Conservation (phyloP, 331 rosid species). For the Prunus yedoensis region DNA sequence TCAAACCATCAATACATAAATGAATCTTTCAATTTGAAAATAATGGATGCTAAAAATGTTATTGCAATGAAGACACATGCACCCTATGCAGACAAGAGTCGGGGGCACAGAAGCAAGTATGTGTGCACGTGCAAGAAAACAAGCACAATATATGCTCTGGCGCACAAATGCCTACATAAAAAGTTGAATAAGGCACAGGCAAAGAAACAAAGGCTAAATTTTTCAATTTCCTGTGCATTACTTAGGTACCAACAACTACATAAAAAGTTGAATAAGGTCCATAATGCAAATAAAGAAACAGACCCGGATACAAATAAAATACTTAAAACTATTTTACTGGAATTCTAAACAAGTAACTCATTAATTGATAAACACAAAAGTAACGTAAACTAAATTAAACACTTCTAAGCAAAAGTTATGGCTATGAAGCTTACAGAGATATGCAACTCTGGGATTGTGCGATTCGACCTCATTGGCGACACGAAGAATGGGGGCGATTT, state of each 20-base stretch:
- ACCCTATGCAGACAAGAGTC: neutral
- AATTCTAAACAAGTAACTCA: neutral
- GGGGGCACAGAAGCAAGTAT: neutral
- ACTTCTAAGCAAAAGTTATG: neutral
- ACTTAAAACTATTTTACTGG: neutral
- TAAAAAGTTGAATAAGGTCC: neutral
- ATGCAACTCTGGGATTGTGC: conserved; percentile 93
- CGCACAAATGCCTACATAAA: neutral
- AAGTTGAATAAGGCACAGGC: neutral
- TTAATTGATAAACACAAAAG: neutral
- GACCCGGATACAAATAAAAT: neutral
- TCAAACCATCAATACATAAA: neutral
- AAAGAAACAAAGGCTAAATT: neutral
- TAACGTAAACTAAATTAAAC: neutral
- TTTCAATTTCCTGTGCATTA: neutral
- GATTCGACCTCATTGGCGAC: conserved; percentile 95
- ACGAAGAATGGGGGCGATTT: conserved; percentile 94
- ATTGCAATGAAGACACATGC: neutral
- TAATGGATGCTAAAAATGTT: neutral
- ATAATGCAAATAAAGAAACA: neutral
- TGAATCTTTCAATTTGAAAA: neutral
- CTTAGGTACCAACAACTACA: neutral
- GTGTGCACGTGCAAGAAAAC: neutral
- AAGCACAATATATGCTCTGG: neutral
- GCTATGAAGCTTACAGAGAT: conserved; percentile 63